A percentile compares a stretch with the other conserved stretches of the same genome.
These are phyloP conservation scores for Trichophaea hybrida DNA, from an alignment of 2,329 filamentous ascomycete genomes.

Conservation along the genomic window DNA sequence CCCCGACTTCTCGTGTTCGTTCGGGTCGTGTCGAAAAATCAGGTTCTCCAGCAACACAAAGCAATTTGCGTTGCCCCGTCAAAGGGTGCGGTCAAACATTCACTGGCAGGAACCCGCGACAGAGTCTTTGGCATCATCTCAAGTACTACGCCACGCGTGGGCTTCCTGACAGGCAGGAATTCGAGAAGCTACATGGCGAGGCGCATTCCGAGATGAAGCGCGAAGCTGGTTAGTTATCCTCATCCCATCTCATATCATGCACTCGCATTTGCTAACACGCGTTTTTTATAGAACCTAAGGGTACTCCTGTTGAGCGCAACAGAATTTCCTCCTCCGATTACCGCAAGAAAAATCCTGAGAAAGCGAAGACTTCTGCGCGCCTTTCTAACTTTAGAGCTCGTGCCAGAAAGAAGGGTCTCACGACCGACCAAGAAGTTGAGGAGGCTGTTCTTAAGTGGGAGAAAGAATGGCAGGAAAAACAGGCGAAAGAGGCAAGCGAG, in stretches of 20 bases:
- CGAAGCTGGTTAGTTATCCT: constrained; percentile 17
- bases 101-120: constrained; percentile 22
- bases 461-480: constrained; percentile 23
- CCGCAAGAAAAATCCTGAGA: constrained; percentile 22
- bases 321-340: constrained; percentile 22
- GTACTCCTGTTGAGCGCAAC: constrained; percentile 22
- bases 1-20: constrained; percentile 16
- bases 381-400: constrained; percentile 22
- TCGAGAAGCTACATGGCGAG: constrained; percentile 21
- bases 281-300: constrained; percentile 19
- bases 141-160: constrained; percentile 24
- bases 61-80: constrained; percentile 20
- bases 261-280: neutral
- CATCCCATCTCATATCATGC: neutral
- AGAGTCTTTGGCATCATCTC: constrained; percentile 21
- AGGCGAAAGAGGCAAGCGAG: constrained; percentile 22
- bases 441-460: constrained; percentile 20
- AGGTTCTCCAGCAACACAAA: constrained; percentile 2
- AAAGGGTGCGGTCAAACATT: constrained; percentile 23
- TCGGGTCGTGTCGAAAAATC: constrained; percentile 18
- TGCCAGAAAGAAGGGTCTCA: constrained; percentile 22
- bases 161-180: constrained; percentile 20
- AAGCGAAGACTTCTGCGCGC: constrained; percentile 22
- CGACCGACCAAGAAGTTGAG: constrained; percentile 19
- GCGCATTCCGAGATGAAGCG: constrained; percentile 21